Base-by-base conservation (phyloP, 192 early-diverging fungal species). In the Coemansia sp. region DNA sequence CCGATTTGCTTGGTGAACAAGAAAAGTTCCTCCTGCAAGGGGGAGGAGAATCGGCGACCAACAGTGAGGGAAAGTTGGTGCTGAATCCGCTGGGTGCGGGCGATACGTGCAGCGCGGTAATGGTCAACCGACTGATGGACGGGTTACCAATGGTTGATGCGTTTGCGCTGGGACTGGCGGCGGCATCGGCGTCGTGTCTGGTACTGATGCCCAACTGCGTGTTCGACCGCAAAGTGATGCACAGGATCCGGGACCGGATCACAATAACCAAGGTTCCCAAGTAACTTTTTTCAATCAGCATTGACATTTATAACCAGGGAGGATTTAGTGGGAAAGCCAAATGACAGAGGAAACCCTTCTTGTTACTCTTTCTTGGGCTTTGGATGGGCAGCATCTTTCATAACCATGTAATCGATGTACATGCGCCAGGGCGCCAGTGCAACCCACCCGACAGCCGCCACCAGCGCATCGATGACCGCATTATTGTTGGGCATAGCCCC, bases 401-500 rank as follows among this genome's bases (percentile, higher is more conserved):
- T 72, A 20, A 81, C 73, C 6, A 57, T 41, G 41, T 60, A 64
- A 28, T 81, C 79, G 41, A 72, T 62, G 30, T 67, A 50, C 55
- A 68, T 29, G 34, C 79, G 79, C 79, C 79, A 81, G 31, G 62
- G 65, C 56, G 40, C 53, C 55, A 81, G 62, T 13, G 66, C 68
- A 27, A 72, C 28, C 79, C 73, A 81, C 0, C 48, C 68, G 31
- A 81, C 47, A 3, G 20, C 65, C 0, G 69, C 59, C 15, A 81
- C 28, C 47, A 67, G 22, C 41, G 65, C 31, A 37, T 81, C 72
- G 13, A 81, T 38, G 19, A 81, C 73, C 60, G 64, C 56, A 48
- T 81, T 81, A 52, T 75, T 81, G 65, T 71, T 81, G 19, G 79
- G 72, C 72, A 72, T 72, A 0, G 59, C 63, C 0, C 78, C 78